A percentile compares a stretch with the other conserved stretches of the same genome.
Conservation (phyloP, 1,139 yeast genomes). For the Saccharomyces pastorianus region DNA sequence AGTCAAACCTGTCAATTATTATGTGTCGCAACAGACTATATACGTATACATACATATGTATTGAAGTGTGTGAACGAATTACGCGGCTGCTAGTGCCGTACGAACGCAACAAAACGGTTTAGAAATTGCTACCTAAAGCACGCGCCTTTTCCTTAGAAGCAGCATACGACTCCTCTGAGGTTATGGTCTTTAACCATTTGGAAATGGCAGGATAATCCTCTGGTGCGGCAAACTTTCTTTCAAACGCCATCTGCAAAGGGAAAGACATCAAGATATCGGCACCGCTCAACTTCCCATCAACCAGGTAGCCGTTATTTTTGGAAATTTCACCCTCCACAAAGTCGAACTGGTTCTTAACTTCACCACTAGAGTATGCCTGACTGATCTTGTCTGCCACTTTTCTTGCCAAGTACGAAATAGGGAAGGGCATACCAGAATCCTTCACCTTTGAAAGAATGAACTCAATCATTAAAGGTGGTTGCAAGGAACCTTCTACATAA, state of each 20-base stretch:
- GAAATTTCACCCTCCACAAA: constrained; percentile 38
- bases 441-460: constrained; percentile 38
- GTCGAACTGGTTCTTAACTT: constrained; percentile 37
- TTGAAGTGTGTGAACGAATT: not conserved
- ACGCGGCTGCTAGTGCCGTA: not conserved
- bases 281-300: constrained; percentile 47
- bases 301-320: constrained; percentile 42
- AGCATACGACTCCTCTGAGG: constrained; percentile 9
- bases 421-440: constrained; percentile 40
- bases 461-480: constrained; percentile 40
- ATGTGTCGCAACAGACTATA: not conserved
- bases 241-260: constrained; percentile 31
- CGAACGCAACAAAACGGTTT: not conserved
- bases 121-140: not conserved
- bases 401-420: constrained; percentile 37
- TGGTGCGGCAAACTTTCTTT: constrained; percentile 11
- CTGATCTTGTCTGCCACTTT: constrained; percentile 39
- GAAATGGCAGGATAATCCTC: constrained; percentile 18
- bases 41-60: not conserved
- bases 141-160: constrained; percentile 7
- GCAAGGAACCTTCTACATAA: constrained; percentile 52
- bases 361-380: constrained; percentile 38
- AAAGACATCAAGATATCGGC: constrained; percentile 51
- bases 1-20: not conserved
- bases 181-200: constrained; percentile 14